Evolutionary conservation across 441 rosid species (phyloP).

Genomic region (Dalechampia spathulata): DNA sequence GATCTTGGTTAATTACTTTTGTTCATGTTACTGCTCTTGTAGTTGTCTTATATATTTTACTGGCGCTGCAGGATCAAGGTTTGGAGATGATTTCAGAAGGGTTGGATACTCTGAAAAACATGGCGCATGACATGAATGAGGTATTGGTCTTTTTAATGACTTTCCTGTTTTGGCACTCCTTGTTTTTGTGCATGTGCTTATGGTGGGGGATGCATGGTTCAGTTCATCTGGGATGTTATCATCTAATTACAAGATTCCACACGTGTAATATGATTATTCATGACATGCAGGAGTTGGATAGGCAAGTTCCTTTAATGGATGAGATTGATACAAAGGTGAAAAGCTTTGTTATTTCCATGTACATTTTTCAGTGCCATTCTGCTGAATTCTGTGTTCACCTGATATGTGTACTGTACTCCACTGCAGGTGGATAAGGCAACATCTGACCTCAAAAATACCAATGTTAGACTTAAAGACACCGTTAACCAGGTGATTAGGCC

Average conservation of each 20-base stretch:
- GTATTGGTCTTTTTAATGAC: too few species aligned
- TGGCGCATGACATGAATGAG: constrained; percentile 95
- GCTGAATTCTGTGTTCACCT: background rate
- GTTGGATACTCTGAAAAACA: constrained; percentile 79
- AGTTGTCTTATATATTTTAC: constrained; percentile 9
- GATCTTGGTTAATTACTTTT: too few species aligned
- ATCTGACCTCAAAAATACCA: constrained; percentile 84
- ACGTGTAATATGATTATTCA: background rate
- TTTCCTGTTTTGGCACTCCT: too few species aligned
- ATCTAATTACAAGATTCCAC: too few species aligned
- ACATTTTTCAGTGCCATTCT: too few species aligned
- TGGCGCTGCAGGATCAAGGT: constrained; percentile 71
- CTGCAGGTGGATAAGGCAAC: constrained; percentile 84
- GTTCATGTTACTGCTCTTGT: too few species aligned
- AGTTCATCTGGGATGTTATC: too few species aligned
- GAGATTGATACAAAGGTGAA: constrained; percentile 88
- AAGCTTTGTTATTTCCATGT: too few species aligned
- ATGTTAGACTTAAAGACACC: constrained; percentile 84
- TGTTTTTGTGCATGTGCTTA: too few species aligned
- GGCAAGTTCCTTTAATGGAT: constrained; percentile 92
- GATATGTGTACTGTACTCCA: constrained; percentile 3
- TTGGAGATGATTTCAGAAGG: constrained; percentile 86
- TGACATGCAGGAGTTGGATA: constrained; percentile 66
- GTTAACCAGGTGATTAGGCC: constrained; percentile 85
- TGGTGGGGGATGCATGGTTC: too few species aligned